Base-by-base conservation (phyloP, 2,329 filamentous ascomycete genomes). In the Stachybotrys echinatus region DNA sequence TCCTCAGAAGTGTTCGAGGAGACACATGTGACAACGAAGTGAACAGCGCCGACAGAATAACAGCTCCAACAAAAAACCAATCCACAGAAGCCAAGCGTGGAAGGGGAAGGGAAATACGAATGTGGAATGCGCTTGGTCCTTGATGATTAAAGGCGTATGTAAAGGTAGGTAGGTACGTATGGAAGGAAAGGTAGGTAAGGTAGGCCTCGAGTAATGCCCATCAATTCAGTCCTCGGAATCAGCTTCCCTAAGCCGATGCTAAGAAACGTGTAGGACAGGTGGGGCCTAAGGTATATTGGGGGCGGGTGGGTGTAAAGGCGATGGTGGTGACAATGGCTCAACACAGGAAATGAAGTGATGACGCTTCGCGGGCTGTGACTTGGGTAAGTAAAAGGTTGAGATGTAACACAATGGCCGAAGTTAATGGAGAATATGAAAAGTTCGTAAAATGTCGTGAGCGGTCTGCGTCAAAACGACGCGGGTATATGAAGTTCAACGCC, bases 371-470 rank as follows among this genome's bases (percentile, higher is more conserved):
- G 27, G 14, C 27, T 34, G 14, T 34, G 27, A 34, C 27, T 34
- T 14, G 10, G 27, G 10, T 14, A 34, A 34, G 27, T 34, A 34
- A 34, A 34, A 10, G 27, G 52, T 55, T 53, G 19, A 40, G n/a
- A 55, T 43, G 50, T 60, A 63, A 64, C 55, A 61, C 60, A 63
- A 55, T 52, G 59, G 59, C 53, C 58, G 59, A 58, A 64, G 61
- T 57, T 55, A 60, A 45, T 17, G 22, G 23, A 48, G 49, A 42
- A 50, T 50, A 52, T 53, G 42, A 42, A 20, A 40, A 5, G 31
- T 8, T 42, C 21, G 20, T 48, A 23, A 39, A 27, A 12, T n/a
- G 37, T 45, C 42, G 19, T 39, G 31, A 23, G 21, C 4, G 23
- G 48, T 42, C 23, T 38, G 42, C 14, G 2, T 8, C 27, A 43